Conservation (phyloP, 2,329 filamentous ascomycete genomes). For the Alternaria brassicae region DNA sequence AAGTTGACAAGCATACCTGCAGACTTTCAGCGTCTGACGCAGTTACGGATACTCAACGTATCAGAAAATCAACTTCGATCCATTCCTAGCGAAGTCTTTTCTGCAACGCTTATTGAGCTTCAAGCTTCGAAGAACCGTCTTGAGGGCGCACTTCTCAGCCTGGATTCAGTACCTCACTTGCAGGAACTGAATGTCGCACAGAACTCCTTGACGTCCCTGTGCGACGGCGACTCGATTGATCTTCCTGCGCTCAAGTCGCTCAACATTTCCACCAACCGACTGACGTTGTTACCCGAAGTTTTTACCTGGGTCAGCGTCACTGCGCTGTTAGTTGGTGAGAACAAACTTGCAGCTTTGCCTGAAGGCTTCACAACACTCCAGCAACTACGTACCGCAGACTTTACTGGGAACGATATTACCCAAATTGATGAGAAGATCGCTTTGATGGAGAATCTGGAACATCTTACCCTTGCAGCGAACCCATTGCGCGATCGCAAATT, state of each 20-base stretch:
- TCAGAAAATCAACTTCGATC: constrained; percentile 77
- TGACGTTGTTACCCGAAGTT: constrained; percentile 76
- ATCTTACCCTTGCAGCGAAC: constrained; percentile 84
- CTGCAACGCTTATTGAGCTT: constrained; percentile 73
- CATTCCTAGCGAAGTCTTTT: constrained; percentile 74
- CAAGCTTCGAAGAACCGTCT: constrained; percentile 80
- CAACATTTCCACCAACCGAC: constrained; percentile 79
- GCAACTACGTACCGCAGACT: constrained; percentile 77
- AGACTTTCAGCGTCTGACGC: constrained; percentile 69
- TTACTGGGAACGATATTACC: constrained; percentile 84
- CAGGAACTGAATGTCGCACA: constrained; percentile 79
- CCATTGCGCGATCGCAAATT: constrained; percentile 89
- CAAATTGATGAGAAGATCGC: constrained; percentile 78
- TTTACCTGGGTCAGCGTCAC: constrained; percentile 75
- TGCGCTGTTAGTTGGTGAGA: constrained; percentile 80
- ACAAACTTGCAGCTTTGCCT: constrained; percentile 78
- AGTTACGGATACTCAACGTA: constrained; percentile 78
- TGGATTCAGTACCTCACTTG: constrained; percentile 67
- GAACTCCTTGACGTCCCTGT: constrained; percentile 70
- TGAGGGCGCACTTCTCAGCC: constrained; percentile 70
- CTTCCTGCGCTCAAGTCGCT: constrained; percentile 77
- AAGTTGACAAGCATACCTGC: constrained; percentile 74
- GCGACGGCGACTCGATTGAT: constrained; percentile 59
- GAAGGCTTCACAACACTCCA: constrained; percentile 73
- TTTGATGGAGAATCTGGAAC: constrained; percentile 77